Evolutionary conservation across 2,329 filamentous ascomycete genomes (phyloP).

Genomic region (Colletotrichum cuscutae): DNA sequence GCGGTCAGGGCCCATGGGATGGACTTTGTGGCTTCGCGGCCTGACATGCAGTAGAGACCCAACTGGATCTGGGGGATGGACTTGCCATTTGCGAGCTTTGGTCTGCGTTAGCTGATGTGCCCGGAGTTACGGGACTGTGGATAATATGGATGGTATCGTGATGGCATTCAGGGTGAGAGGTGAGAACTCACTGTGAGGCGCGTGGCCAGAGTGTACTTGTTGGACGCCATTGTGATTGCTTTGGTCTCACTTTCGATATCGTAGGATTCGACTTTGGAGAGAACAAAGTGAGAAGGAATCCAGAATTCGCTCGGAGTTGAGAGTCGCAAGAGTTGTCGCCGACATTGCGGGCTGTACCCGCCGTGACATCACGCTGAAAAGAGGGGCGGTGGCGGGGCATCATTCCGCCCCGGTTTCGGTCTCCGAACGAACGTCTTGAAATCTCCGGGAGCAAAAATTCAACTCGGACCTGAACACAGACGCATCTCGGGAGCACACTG

Average conservation of each 20-base stretch:
- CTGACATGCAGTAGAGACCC: constrained; percentile 77
- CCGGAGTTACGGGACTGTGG: background rate
- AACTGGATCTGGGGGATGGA: constrained; percentile 78
- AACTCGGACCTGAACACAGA: background rate
- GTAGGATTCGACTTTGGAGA: too few species aligned
- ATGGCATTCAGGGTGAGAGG: too few species aligned
- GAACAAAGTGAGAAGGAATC: background rate
- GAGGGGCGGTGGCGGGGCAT: constrained; percentile 26
- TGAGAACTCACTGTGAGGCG: constrained; percentile 26
- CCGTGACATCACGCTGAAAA: constrained; percentile 34
- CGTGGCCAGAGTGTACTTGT: constrained; percentile 24
- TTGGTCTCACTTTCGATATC: background rate
- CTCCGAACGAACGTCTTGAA: constrained; percentile 17
- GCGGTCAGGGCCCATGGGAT: constrained; percentile 67
- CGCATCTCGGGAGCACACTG: background rate
- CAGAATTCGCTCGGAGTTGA: constrained; percentile 1
- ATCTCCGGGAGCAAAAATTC: constrained; percentile 2
- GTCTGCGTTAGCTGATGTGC: background rate
- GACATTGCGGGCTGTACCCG: constrained; percentile 21
- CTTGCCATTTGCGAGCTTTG: constrained; percentile 70
- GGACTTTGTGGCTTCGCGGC: constrained; percentile 66
- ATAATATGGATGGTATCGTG: background rate
- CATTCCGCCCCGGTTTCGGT: constrained; percentile 25
- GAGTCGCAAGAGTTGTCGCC: background rate
- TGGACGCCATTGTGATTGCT: constrained; percentile 7